These are phyloP conservation scores for Neurospora sp. DNA, from an alignment of 495 filamentous ascomycete species.

Conservation along the genomic window DNA sequence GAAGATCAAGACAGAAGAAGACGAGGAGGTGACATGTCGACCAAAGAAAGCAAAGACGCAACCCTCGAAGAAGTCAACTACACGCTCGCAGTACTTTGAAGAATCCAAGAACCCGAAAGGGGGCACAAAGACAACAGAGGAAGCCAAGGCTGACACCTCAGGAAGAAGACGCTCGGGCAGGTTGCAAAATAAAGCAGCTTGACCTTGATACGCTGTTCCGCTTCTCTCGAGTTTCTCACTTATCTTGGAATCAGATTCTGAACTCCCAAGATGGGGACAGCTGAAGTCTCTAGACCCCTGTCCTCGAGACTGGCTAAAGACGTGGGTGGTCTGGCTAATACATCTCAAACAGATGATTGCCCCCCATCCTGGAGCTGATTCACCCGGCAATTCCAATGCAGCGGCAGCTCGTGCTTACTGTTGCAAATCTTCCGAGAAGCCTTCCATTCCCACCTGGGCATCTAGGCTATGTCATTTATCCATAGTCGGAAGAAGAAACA, in stretches of 20 bases:
- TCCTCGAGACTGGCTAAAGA: neutral
- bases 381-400: neutral
- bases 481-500: neutral
- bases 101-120: slow-evolving; percentile 7
- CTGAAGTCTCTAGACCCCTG: neutral
- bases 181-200: slow-evolving; percentile 11
- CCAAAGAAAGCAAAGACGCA: slow-evolving; percentile 2
- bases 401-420: neutral
- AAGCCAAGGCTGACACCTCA: neutral
- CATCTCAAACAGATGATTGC: neutral
- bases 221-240: neutral
- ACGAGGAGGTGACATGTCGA: neutral
- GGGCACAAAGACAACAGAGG: slow-evolving; percentile 1
- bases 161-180: slow-evolving; percentile 29
- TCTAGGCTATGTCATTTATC: neutral
- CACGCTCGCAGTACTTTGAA: neutral
- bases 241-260: neutral
- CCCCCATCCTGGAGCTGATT: neutral
- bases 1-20: slow-evolving; percentile 1
- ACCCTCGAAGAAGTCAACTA: slow-evolving; percentile 19
- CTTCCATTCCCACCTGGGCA: neutral
- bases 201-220: neutral
- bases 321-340: neutral
- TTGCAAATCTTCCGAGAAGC: neutral
- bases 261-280: neutral